These are phyloP conservation scores for Ascoidea rubescens DNA, from an alignment of 805 yeast species.

Conservation along the genomic window DNA sequence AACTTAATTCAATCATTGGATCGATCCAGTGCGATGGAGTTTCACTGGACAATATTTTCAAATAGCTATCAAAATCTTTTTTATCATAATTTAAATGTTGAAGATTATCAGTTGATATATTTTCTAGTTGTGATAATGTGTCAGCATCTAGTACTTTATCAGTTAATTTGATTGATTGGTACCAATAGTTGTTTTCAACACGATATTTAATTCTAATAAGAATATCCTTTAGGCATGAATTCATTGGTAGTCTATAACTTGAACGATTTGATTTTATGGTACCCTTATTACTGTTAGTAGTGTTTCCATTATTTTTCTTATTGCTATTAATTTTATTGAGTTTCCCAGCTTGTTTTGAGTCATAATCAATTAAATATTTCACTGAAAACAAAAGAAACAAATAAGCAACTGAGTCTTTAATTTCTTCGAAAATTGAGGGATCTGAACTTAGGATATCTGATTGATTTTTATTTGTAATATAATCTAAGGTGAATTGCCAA, in stretches of 20 bases:
- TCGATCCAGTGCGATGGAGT: neutral
- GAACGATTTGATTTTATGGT: too few relatives aligned
- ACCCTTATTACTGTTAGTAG: neutral
- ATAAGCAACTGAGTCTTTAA: conserved; percentile 4
- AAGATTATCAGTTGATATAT: neutral
- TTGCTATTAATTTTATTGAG: neutral
- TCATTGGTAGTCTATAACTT: neutral
- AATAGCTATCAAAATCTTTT: neutral
- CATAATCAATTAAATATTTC: conserved; percentile 1
- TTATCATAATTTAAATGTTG: neutral
- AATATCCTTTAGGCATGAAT: neutral
- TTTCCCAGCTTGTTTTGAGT: neutral
- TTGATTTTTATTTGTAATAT: neutral
- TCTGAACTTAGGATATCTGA: neutral
- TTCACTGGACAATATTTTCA: neutral
- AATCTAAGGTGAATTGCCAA: conserved; percentile 21
- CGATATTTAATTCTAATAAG: conserved; percentile 1
- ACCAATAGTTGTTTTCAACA: conserved; percentile 1
- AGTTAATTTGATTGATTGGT: neutral
- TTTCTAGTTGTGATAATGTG: neutral
- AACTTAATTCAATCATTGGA: neutral
- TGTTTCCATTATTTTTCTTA: neutral
- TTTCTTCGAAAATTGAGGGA: neutral
- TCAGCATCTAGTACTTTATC: neutral
- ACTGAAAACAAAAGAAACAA: neutral